Evolutionary conservation across 345 rosid genomes (phyloP).

Genomic region (Populus euphratica): DNA sequence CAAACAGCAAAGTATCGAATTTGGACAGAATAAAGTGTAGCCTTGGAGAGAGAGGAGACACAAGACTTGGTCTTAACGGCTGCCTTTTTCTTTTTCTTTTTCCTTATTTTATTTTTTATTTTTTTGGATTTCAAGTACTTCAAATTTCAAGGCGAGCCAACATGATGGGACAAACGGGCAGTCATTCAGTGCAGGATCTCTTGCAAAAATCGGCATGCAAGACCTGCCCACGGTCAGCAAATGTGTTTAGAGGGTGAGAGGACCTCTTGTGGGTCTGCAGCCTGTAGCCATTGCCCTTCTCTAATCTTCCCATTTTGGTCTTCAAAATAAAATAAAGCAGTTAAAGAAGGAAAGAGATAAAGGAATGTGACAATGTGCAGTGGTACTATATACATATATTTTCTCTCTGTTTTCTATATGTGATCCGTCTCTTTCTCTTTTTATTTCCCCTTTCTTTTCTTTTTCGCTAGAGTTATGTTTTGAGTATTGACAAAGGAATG

Average conservation of each 20-base stretch:
- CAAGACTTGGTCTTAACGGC: slow-evolving; percentile 25
- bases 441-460: slow-evolving; percentile 20
- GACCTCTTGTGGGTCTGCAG: neutral
- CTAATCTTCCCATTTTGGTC: slow-evolving; percentile 17
- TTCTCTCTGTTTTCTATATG: slow-evolving; percentile 5
- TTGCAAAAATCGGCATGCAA: slow-evolving; percentile 25
- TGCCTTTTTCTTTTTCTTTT: neutral
- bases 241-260: slow-evolving; percentile 9
- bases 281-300: neutral
- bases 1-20: slow-evolving; percentile 60
- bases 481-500: slow-evolving; percentile 8
- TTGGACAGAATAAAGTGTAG: slow-evolving; percentile 87
- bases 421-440: neutral
- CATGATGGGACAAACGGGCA: slow-evolving; percentile 19
- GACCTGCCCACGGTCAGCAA: slow-evolving; percentile 31
- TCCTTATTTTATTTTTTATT: neutral
- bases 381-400: slow-evolving; percentile 5
- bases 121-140: neutral
- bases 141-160: slow-evolving; percentile 27
- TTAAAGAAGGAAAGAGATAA: slow-evolving; percentile 35
- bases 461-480: neutral
- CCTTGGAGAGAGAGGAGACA: slow-evolving; percentile 11
- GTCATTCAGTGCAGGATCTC: slow-evolving; percentile 21
- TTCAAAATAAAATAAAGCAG: slow-evolving; percentile 28
- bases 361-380: slow-evolving; percentile 18